Conservation (phyloP, 306 rosid species). For the Lathyrus aphaca region DNA sequence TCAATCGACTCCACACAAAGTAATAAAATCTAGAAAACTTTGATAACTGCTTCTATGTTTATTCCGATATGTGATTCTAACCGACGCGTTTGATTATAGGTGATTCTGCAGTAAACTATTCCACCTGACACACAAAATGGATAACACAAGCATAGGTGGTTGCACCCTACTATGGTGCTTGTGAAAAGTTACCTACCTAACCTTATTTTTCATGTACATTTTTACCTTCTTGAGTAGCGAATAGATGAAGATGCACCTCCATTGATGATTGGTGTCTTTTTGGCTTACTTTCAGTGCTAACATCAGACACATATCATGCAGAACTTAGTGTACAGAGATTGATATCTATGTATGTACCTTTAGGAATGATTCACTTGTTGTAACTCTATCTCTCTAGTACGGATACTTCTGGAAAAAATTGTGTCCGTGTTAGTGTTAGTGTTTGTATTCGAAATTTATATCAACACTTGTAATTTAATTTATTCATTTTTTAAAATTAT, state of each 20-base stretch:
- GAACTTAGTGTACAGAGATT: constrained; percentile 46
- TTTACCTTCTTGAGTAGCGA: constrained; percentile 32
- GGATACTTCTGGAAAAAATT: too few species aligned
- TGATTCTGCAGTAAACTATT: constrained; percentile 61
- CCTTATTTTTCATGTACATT: constrained; percentile 32
- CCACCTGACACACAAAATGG: constrained; percentile 39
- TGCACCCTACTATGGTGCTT: constrained; percentile 41
- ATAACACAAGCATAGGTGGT: constrained; percentile 34
- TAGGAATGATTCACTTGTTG: constrained; percentile 46
- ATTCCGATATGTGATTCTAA: constrained; percentile 26
- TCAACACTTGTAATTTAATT: too few species aligned
- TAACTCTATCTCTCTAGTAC: background rate
- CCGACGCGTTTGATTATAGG: constrained; percentile 48
- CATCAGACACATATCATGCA: constrained; percentile 30
- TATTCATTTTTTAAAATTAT: too few species aligned
- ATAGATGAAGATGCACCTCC: constrained; percentile 37
- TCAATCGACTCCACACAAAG: constrained; percentile 64
- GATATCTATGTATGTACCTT: constrained; percentile 28
- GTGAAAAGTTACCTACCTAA: constrained; percentile 34
- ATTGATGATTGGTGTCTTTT: constrained; percentile 33
- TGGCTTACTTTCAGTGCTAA: background rate
- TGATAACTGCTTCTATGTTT: background rate
- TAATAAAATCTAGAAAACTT: constrained; percentile 43
- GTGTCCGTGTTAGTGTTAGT: too few species aligned
- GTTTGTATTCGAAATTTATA: too few species aligned